phyloP scores from a whole-genome alignment of 2,329 filamentous ascomycete species.

The Incumbomyces delicatus region DNA sequence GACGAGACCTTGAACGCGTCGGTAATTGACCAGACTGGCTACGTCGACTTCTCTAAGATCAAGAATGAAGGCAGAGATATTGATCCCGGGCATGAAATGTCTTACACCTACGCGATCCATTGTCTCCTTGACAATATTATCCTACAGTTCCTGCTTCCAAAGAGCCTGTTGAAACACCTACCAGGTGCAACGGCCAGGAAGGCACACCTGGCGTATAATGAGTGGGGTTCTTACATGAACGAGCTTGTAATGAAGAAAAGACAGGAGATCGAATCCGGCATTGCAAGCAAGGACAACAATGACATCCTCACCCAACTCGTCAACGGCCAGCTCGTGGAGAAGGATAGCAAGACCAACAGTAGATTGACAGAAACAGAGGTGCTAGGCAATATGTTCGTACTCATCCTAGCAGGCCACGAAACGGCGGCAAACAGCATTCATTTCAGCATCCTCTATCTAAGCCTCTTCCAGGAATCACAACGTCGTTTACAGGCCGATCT shows the following conservation, averaged over 20 bases:
- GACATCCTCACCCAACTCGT: slow-evolving; percentile 50
- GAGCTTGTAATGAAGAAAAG: slow-evolving; percentile 58
- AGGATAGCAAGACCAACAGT: slow-evolving; percentile 22
- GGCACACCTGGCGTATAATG: slow-evolving; percentile 46
- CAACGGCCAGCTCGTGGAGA: slow-evolving; percentile 28
- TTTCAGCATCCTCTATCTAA: slow-evolving; percentile 59
- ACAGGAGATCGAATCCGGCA: slow-evolving; percentile 31
- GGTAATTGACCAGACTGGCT: slow-evolving; percentile 37
- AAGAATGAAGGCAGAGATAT: slow-evolving; percentile 20
- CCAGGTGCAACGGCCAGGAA: slow-evolving; percentile 44
- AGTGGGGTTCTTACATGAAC: slow-evolving; percentile 61
- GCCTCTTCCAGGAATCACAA: slow-evolving; percentile 55
- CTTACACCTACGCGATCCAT: slow-evolving; percentile 54
- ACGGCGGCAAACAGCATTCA: slow-evolving; percentile 68
- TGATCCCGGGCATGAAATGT: slow-evolving; percentile 49
- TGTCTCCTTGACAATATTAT: slow-evolving; percentile 55
- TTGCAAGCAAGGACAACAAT: slow-evolving; percentile 35
- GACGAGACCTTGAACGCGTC: slow-evolving; percentile 32
- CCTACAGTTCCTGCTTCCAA: slow-evolving; percentile 50
- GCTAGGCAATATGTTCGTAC: slow-evolving; percentile 34
- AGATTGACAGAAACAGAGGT: slow-evolving; percentile 18
- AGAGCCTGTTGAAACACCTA: slow-evolving; percentile 42
- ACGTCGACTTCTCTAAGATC: slow-evolving; percentile 24
- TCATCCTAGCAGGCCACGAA: slow-evolving; percentile 66
- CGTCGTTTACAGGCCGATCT: slow-evolving; percentile 59